Evolutionary conservation across 192 early-diverging fungal species (phyloP), one percentile per base, ranked within the genome.

Genomic region (Diversispora epigaea): DNA sequence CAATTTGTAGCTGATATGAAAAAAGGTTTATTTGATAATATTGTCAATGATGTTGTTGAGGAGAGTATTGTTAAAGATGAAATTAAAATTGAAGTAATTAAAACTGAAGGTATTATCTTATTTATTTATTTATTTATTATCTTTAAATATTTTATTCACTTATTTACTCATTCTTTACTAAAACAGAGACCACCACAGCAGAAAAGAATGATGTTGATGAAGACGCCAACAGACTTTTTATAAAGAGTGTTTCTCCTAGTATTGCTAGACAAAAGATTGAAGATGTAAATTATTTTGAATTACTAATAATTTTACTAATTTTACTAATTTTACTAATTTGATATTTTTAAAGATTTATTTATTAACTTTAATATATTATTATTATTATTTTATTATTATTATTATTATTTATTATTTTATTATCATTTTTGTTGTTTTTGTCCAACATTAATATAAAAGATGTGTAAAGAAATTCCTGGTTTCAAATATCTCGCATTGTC

Each of bases 401-500:
- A n/a, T 32, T 32, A 32, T 32, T 32, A 32, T 32, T 32, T 32
- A 32, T 32, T 32, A 32, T 32, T 32, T 32, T 32, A 32, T 32
- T 32, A 32, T 32, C 2, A 32, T 32, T 32, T 1, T 32, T 32
- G 25, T 32, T 32, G 25, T 32, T 32, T 32, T 32, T 32, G 25
- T 32, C 25, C 25, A 32, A 32, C 25, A 32, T 32, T 32, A 32
- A 32, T 32, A 32, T 32, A 32, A 64, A 64, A 64, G 62, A 64
- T 64, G 62, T 64, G 62, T 70, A 77, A 86, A 60, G 82, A 88
- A 39, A 82, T 91, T n/a, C 80, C 87, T 15, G 95, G 96, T 0
- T 98, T 92, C 82, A 84, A 92, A 75, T 90, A 91, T 80, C 81
- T 97, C 43, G 89, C 91, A 11, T 79, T 98, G 6, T 92, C 92